Evolutionary conservation across 768 basidiomycete genomes (phyloP).

Genomic region (Crucibulum laeve): DNA sequence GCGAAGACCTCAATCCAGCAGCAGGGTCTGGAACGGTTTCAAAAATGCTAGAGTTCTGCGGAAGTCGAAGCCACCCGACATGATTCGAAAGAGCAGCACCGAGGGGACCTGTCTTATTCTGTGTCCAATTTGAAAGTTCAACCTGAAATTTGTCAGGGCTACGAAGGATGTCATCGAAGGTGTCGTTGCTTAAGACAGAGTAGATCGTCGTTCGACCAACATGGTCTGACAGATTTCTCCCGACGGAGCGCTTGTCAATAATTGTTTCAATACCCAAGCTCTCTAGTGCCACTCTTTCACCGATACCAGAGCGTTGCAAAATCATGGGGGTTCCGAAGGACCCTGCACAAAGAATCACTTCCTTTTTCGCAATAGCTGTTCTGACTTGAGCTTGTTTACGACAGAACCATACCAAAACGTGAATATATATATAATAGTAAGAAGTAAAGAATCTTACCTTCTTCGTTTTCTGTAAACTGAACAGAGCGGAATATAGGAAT

Average conservation of each 20-base stretch:
- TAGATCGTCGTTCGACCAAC: constrained; percentile 19
- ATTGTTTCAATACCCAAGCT: constrained; percentile 31
- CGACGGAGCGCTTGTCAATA: constrained; percentile 37
- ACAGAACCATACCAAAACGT: background rate
- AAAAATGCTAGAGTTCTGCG: constrained; percentile 19
- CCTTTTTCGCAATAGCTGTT: constrained; percentile 18
- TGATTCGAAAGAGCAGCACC: constrained; percentile 22
- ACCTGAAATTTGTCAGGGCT: constrained; percentile 10
- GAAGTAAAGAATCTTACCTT: constrained; percentile 3
- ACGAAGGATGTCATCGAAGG: constrained; percentile 17
- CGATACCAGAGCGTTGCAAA: constrained; percentile 40
- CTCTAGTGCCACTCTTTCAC: constrained; percentile 26
- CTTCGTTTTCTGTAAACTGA: constrained; percentile 8
- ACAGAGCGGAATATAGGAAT: constrained; percentile 16
- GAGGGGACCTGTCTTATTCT: constrained; percentile 21
- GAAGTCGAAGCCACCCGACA: constrained; percentile 25
- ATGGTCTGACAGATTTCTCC: constrained; percentile 44
- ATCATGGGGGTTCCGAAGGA: constrained; percentile 26
- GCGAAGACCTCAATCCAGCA: constrained; percentile 22
- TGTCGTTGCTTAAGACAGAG: constrained; percentile 17
- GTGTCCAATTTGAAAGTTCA: constrained; percentile 20
- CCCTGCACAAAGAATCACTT: constrained; percentile 34
- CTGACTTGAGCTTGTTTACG: background rate
- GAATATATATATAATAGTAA: background rate
- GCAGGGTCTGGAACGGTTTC: constrained; percentile 20